Evolutionary conservation across 306 rosid species (phyloP).

Genomic region (cucumber (Cucumis sativus)): DNA sequence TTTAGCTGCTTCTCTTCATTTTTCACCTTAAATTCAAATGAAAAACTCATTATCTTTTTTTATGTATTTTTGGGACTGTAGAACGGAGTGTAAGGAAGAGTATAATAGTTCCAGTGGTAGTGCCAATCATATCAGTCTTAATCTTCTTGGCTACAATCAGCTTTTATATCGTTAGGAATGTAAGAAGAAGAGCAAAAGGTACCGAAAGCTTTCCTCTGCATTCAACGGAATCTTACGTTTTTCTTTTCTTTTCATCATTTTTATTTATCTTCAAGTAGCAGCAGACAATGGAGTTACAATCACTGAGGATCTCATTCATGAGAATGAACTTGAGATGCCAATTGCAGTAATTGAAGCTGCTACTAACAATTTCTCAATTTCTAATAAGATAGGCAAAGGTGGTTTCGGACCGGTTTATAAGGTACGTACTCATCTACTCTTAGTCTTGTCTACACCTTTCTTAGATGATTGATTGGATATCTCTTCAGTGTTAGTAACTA

Average conservation of each 20-base stretch:
- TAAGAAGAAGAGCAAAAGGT: background rate
- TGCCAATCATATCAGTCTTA: background rate
- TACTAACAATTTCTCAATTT: background rate
- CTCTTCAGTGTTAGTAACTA: too few relatives aligned
- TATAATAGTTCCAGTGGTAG: background rate
- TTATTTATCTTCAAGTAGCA: too few relatives aligned
- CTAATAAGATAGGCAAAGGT: conserved; percentile 16
- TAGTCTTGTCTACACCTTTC: too few relatives aligned
- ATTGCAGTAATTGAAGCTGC: background rate
- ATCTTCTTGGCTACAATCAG: background rate
- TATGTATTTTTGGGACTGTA: background rate
- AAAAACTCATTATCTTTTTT: too few relatives aligned
- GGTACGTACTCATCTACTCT: background rate
- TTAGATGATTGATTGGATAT: too few relatives aligned
- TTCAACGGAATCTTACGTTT: background rate
- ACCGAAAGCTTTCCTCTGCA: background rate
- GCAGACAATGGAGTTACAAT: too few relatives aligned
- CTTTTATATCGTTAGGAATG: background rate
- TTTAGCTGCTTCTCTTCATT: background rate
- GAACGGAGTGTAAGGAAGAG: background rate
- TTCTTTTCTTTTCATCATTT: too few relatives aligned
- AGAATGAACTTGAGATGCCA: conserved; percentile 1
- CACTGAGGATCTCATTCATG: background rate
- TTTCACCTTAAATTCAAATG: background rate
- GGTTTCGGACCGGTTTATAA: conserved; percentile 1